Conservation (phyloP, 2,329 filamentous ascomycete species). For the Fusarium udum region DNA sequence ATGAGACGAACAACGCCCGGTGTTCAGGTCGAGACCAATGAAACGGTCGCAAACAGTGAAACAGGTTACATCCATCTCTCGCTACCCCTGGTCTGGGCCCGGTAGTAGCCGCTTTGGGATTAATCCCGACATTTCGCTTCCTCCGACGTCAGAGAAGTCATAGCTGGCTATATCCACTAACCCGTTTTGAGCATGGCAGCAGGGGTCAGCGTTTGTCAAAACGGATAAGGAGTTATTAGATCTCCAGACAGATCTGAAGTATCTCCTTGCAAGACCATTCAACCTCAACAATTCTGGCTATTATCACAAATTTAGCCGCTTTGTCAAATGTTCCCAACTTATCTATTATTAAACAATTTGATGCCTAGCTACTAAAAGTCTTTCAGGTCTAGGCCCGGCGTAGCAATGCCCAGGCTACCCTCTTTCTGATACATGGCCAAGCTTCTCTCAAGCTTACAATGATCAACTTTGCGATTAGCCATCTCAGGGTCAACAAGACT, state of each 20-base stretch:
- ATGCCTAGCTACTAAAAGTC: neutral
- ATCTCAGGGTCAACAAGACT: no score
- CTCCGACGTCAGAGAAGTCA: neutral
- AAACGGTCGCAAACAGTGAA: neutral
- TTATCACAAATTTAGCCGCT: neutral
- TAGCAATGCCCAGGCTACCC: neutral
- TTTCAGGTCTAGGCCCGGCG: neutral
- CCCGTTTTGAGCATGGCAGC: fast-evolving
- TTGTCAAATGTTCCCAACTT: neutral
- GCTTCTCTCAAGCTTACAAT: neutral
- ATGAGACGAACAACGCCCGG: neutral
- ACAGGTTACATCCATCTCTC: neutral
- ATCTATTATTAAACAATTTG: neutral
- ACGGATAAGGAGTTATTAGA: neutral
- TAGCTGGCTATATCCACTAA: neutral
- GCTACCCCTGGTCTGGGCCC: neutral
- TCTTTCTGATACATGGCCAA: neutral
- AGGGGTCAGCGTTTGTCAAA: neutral
- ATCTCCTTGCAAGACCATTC: neutral
- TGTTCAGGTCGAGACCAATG: neutral
- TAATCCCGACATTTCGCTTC: neutral
- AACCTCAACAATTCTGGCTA: neutral
- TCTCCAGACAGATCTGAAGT: neutral
- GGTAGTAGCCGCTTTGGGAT: neutral
- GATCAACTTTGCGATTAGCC: no score